A percentile compares a stretch with the other conserved stretches of the same genome.
These are phyloP conservation scores for Penstemon davidsonii DNA, from an alignment of 257 asterid species.

Conservation along the genomic window DNA sequence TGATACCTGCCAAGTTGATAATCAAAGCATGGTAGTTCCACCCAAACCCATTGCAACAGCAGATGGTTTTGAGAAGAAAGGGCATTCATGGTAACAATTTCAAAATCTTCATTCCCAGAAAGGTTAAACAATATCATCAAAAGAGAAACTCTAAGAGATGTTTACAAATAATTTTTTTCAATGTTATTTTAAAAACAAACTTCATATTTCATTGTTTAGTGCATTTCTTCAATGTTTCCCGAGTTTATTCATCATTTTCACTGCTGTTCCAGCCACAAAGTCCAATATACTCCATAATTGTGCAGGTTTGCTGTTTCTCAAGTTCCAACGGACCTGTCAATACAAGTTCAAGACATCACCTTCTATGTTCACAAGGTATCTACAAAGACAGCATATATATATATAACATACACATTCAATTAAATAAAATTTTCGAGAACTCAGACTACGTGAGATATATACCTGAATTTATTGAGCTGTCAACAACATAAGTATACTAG, in stretches of 20 bases:
- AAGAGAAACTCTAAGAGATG: not conserved
- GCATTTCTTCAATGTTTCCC: not conserved
- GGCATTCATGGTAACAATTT: conserved; percentile 63
- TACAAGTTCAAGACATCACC: not conserved
- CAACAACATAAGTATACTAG: not conserved
- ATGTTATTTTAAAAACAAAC: not conserved
- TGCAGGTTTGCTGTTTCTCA: not conserved
- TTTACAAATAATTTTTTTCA: not conserved
- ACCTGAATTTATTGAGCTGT: not conserved
- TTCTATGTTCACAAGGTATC: not conserved
- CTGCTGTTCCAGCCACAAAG: not conserved
- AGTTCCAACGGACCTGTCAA: not conserved
- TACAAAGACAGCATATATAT: not conserved
- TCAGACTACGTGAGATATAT: too few relatives aligned
- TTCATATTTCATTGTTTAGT: not conserved
- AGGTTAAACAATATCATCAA: not conserved
- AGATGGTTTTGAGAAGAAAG: conserved; percentile 65
- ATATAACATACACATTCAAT: not conserved
- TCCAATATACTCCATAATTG: not conserved
- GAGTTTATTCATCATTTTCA: not conserved
- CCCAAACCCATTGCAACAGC: conserved; percentile 29
- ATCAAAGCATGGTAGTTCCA: conserved; percentile 44
- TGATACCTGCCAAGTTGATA: conserved; percentile 27
- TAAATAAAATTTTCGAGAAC: too few relatives aligned
- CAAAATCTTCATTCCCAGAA: not conserved